A percentile compares a stretch with the other conserved stretches of the same genome.
These are phyloP conservation scores for Suhomyces choctaworum DNA, from an alignment of 1,139 yeast genomes.

Conservation along the genomic window DNA sequence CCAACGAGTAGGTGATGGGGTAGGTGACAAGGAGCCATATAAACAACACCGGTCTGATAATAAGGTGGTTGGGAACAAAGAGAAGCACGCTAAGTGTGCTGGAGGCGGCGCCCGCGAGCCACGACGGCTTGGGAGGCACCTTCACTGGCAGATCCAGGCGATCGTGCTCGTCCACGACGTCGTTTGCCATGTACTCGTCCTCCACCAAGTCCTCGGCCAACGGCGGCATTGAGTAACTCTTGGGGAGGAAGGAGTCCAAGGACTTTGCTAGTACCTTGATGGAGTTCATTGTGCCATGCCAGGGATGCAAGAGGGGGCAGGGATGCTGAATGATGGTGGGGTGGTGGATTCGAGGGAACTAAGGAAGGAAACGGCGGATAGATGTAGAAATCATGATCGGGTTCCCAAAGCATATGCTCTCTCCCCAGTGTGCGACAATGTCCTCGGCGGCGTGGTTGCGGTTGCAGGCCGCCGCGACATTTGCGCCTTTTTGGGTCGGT, in stretches of 20 bases:
- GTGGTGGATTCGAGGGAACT: not conserved
- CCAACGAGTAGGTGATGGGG: constrained; percentile 46
- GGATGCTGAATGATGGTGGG: not conserved
- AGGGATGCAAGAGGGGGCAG: not conserved
- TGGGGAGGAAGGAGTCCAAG: constrained; percentile 35
- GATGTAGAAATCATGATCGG: constrained; percentile 7
- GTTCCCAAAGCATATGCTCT: constrained; percentile 7
- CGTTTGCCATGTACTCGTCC: constrained; percentile 15
- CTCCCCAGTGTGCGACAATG: not conserved
- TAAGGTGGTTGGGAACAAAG: constrained; percentile 43
- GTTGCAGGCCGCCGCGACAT: constrained; percentile 2
- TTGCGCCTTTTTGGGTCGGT: constrained; percentile 1
- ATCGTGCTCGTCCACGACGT: constrained; percentile 11
- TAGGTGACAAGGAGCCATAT: constrained; percentile 47
- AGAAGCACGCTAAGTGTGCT: constrained; percentile 20
- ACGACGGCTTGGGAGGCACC: constrained; percentile 8
- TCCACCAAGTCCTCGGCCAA: constrained; percentile 14
- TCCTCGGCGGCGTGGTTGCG: not conserved
- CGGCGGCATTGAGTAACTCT: constrained; percentile 10
- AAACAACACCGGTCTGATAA: constrained; percentile 46
- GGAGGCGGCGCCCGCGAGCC: not conserved
- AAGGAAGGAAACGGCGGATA: not conserved
- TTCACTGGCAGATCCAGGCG: no score
- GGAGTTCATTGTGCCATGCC: constrained; percentile 34
- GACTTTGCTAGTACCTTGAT: constrained; percentile 40